A percentile compares a stretch with the other conserved stretches of the same genome.
These are phyloP conservation scores for Teratosphaeria epicoccoides DNA, from an alignment of 2,329 filamentous ascomycete genomes.

Conservation along the genomic window DNA sequence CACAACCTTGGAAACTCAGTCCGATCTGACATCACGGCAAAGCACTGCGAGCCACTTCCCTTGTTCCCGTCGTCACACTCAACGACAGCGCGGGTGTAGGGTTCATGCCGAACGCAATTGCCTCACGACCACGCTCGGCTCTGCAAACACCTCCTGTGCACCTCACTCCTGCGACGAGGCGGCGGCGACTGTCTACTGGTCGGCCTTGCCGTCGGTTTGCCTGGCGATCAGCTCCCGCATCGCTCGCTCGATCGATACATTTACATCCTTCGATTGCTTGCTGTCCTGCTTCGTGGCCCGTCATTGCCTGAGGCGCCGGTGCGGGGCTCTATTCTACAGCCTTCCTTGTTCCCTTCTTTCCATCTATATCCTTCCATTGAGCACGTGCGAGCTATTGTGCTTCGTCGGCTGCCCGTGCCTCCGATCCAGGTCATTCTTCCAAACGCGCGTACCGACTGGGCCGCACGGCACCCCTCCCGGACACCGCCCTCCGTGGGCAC, in stretches of 20 bases:
- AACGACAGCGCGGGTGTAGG: not conserved
- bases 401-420: not conserved
- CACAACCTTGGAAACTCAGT: too few species aligned
- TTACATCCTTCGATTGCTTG: not conserved
- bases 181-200: not conserved
- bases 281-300: not conserved
- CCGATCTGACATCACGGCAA: not conserved
- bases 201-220: not conserved
- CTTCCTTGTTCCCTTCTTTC: not conserved
- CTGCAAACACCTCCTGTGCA: not conserved
- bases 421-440: not conserved
- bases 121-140: not conserved
- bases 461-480: not conserved
- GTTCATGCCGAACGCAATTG: not conserved
- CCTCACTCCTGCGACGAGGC: not conserved
- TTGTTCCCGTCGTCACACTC: not conserved
- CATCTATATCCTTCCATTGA: not conserved
- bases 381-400: not conserved
- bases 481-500: constrained; percentile 1
- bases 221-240: not conserved
- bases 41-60: too few species aligned
- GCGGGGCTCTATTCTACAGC: not conserved
- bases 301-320: not conserved
- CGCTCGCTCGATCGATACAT: not conserved
- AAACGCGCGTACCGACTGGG: not conserved